Percentiles rank a stretch among this genome's conserved stretches.
phyloP scores from a whole-genome alignment of 2,329 filamentous ascomycete genomes.

The Colletotrichum euphorbiae region DNA sequence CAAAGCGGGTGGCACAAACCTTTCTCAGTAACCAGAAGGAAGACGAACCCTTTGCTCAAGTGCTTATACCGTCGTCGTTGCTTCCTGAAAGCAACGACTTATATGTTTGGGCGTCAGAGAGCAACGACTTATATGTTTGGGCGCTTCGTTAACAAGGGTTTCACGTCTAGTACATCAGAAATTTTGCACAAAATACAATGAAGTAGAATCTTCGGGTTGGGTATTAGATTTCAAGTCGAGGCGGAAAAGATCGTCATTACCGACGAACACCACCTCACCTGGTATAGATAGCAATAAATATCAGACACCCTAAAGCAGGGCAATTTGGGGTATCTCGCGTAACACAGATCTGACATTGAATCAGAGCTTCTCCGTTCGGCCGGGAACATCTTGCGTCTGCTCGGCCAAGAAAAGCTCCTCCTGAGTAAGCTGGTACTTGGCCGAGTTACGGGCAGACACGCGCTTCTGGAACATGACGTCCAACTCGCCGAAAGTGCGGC shows the following conservation, averaged over 20 bases:
- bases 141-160: no score
- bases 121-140: no score
- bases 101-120: no score
- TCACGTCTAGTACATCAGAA: not conserved
- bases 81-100: no score
- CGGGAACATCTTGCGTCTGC: constrained; percentile 15
- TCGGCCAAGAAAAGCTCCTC: constrained; percentile 46
- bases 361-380: constrained; percentile 28
- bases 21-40: no score
- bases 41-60: no score
- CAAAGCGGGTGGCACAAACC: no score
- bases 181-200: not conserved
- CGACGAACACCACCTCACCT: not conserved
- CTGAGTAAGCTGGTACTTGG: constrained; percentile 50
- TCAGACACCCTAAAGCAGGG: not conserved
- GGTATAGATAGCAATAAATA: constrained; percentile 23
- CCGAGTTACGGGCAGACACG: constrained; percentile 53
- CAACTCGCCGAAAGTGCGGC: constrained; percentile 58
- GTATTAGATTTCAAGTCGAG: constrained; percentile 23
- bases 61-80: no score
- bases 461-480: constrained; percentile 56
- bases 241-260: not conserved
- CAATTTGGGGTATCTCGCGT: constrained; percentile 21
- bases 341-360: not conserved
- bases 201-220: not conserved